Evolutionary conservation across 164 flowering plant species (phyloP), one percentile per base, ranked within the genome.

Genomic region (Malania oleifera): DNA sequence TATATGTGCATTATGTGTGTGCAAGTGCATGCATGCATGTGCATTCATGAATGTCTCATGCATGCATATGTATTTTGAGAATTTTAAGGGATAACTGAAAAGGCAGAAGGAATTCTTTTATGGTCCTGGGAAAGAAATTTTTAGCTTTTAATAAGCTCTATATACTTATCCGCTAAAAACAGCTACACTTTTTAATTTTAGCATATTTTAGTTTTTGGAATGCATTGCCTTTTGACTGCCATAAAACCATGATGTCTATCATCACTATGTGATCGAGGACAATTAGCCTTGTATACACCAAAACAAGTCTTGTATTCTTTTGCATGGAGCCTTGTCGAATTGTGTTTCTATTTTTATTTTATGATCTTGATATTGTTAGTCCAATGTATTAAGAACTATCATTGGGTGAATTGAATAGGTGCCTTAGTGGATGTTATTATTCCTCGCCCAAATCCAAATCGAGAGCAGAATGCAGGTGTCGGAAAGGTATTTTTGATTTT

Each of bases 401-500:
- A 5, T 34, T 63, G 64, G 46, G 40, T 59, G 46, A 41, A 38
- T 63, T 48, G 35, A 31, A 31, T 67, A 89, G 96, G 96, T 54
- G 56, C 77, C 8, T 58, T 89, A 77, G 73, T 73, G 56, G 75
- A 76, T 73, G 73, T 89, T 35, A 68, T 86, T 49, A 84, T 89
- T 57, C 96, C 96, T 55, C 91, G 96, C 26, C 96, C 93, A 37
- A 53, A 49, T 49, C 73, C 73, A 46, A 61, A 62, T 66, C 89
- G 74, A n/a, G 80, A 73, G 45, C 63, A 35, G 20, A 23, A 23
- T n/a, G 67, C 82, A 18, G 93, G 91, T 44, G 72, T 84, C 61
- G 96, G 96, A 62, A 89, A 89, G 96, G 96, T 89, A 76, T 11
- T 22, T 35, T n/a, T n/a, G n/a, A 34, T 24, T 25, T 20, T 39